Conservation (phyloP, 805 yeast species). For the Kodamaea restingae region DNA sequence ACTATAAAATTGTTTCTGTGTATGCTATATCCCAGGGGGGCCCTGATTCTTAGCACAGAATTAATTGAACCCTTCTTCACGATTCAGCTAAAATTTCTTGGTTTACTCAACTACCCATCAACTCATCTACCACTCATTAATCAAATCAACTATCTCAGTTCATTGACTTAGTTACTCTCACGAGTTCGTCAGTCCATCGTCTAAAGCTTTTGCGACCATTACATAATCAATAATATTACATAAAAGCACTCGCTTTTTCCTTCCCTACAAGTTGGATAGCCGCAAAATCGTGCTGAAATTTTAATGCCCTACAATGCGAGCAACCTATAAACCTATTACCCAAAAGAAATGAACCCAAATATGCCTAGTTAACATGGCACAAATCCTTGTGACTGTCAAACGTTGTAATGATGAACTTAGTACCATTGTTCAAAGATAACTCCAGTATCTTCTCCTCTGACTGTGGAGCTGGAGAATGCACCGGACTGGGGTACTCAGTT, state of each 20-base stretch:
- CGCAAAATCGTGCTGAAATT: constrained; percentile 7
- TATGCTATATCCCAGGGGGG: too few relatives aligned
- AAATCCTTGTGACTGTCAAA: constrained; percentile 27
- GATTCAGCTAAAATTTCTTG: too few relatives aligned
- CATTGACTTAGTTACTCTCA: too few relatives aligned
- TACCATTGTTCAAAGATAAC: constrained; percentile 9
- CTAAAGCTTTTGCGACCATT: background rate
- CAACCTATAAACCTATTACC: constrained; percentile 3
- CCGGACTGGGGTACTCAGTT: constrained; percentile 31
- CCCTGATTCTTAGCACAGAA: too few relatives aligned
- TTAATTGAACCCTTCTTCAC: too few relatives aligned
- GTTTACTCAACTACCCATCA: too few relatives aligned
- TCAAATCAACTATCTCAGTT: too few relatives aligned
- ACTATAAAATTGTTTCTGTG: too few relatives aligned
- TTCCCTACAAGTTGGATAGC: constrained; percentile 10
- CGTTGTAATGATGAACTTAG: constrained; percentile 33
- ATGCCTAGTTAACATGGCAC: constrained; percentile 15
- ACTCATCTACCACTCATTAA: too few relatives aligned
- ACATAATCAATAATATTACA: background rate
- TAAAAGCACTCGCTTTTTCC: constrained; percentile 5
- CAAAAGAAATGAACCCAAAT: constrained; percentile 6
- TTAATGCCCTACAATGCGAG: background rate
- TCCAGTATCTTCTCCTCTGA: constrained; percentile 17
- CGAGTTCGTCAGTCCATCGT: too few relatives aligned
- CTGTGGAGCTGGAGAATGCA: constrained; percentile 23